A percentile compares a stretch with the other conserved stretches of the same genome.
These are phyloP conservation scores for Lachnellula hyalina DNA, from an alignment of 2,329 filamentous ascomycete genomes.

Conservation along the genomic window DNA sequence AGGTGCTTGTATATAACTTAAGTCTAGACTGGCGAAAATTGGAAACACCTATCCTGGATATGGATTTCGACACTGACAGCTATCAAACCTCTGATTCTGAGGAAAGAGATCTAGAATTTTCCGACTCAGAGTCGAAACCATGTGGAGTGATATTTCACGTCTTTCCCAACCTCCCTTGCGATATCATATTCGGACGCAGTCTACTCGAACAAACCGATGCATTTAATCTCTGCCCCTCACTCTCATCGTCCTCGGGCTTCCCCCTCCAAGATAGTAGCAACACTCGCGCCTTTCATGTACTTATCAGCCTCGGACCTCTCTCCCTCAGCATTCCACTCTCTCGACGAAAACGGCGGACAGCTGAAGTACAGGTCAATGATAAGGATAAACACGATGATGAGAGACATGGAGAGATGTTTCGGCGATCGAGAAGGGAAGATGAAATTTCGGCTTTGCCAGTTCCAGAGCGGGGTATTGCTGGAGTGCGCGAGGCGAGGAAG, in stretches of 20 bases:
- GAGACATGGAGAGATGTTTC: background rate
- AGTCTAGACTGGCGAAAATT: background rate
- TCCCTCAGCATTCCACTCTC: background rate
- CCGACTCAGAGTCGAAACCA: background rate
- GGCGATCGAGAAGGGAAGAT: background rate
- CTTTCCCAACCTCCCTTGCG: slow-evolving; percentile 1
- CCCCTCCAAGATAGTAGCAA: background rate
- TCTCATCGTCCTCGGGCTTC: background rate
- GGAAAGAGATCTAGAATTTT: too few species aligned
- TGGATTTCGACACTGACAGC: background rate
- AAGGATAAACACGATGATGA: background rate
- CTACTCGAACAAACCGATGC: slow-evolving; percentile 7
- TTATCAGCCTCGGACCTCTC: background rate
- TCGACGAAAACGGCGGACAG: background rate
- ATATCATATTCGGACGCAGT: slow-evolving; percentile 6
- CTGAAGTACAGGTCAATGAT: background rate
- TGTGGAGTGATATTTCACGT: slow-evolving; percentile 1
- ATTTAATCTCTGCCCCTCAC: slow-evolving; percentile 4
- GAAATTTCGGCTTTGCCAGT: too few species aligned
- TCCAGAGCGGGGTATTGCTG: too few species aligned
- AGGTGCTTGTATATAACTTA: slow-evolving; percentile 1
- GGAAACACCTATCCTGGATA: background rate
- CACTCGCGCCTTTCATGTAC: background rate
- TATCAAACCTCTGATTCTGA: too few species aligned
- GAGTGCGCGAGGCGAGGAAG: too few species aligned